Percentiles rank a stretch among this genome's conserved stretches.
These are phyloP conservation scores for Aspergillus haitiensis DNA, from an alignment of 495 filamentous ascomycete species.

Conservation along the genomic window DNA sequence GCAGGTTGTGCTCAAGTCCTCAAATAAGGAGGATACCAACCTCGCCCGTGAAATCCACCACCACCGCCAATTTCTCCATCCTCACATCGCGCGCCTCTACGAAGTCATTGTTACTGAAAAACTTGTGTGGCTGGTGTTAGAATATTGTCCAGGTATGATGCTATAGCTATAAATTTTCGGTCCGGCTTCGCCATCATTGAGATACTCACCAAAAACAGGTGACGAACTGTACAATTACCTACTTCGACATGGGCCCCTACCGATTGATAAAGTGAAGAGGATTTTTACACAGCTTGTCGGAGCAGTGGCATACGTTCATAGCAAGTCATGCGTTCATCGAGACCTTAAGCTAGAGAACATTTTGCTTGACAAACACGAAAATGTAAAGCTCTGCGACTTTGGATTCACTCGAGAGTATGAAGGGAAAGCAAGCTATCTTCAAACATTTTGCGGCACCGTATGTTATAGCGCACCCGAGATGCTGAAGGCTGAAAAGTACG, in stretches of 20 bases:
- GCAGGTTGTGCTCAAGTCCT: constrained; percentile 95
- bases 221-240: constrained; percentile 98
- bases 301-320: constrained; percentile 93
- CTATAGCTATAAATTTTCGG: background rate
- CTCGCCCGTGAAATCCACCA: constrained; percentile 97
- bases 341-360: constrained; percentile 98
- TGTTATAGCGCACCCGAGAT: constrained; percentile 98
- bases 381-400: constrained; percentile 98
- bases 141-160: constrained; percentile 88
- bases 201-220: constrained; percentile 49
- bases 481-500: constrained; percentile 97
- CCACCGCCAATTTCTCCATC: constrained; percentile 95
- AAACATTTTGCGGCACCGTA: constrained; percentile 96
- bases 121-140: constrained; percentile 92
- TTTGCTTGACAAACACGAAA: constrained; percentile 91
- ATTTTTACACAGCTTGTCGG: constrained; percentile 96
- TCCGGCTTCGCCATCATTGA: constrained; percentile 20
- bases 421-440: constrained; percentile 88
- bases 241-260: constrained; percentile 77
- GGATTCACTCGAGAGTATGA: constrained; percentile 98
- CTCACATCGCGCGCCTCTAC: constrained; percentile 94
- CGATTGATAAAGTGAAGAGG: constrained; percentile 86
- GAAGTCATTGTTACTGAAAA: constrained; percentile 96
- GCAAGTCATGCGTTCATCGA: constrained; percentile 92
- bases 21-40: constrained; percentile 92